Conservation (phyloP, 2,329 filamentous ascomycete species). For the Ophiocordyceps camponoti-leonardi region DNA sequence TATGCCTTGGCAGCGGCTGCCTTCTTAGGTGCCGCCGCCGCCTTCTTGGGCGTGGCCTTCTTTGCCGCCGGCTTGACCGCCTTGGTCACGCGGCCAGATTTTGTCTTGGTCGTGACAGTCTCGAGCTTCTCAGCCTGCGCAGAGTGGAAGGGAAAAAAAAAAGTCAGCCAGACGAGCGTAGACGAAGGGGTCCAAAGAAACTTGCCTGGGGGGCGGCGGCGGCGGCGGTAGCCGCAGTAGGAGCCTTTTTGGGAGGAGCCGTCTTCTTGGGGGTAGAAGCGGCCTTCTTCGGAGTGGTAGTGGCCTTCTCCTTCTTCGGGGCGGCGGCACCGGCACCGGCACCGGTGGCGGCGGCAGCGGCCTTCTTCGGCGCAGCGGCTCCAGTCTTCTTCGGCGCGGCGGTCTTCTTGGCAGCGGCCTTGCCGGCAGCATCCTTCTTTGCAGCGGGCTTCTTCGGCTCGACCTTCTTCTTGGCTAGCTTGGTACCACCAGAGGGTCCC, state of each 20-base stretch:
- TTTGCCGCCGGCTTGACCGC: slow-evolving; percentile 29
- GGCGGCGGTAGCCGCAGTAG: slow-evolving; percentile 8
- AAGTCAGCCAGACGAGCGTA: neutral
- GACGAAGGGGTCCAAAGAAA: neutral
- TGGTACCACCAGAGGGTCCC: slow-evolving; percentile 79
- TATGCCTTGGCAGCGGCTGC: slow-evolving; percentile 22
- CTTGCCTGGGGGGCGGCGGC: slow-evolving; percentile 9
- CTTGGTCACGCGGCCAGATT: slow-evolving; percentile 75
- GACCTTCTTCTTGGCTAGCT: slow-evolving; percentile 66
- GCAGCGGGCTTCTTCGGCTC: slow-evolving; percentile 20
- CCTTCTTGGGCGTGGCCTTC: slow-evolving; percentile 28
- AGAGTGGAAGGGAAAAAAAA: neutral
- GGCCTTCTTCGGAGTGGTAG: slow-evolving; percentile 9
- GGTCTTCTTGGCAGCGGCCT: slow-evolving; percentile 10
- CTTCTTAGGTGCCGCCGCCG: slow-evolving; percentile 23
- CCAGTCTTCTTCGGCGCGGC: slow-evolving; percentile 10
- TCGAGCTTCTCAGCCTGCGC: slow-evolving; percentile 41
- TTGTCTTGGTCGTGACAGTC: slow-evolving; percentile 61
- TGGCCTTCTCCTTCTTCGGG: slow-evolving; percentile 17
- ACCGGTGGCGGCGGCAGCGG: slow-evolving; percentile 12
- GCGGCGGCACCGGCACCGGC: slow-evolving; percentile 22
- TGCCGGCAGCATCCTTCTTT: slow-evolving; percentile 14
- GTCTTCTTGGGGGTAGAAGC: too few relatives aligned
- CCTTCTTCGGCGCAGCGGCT: slow-evolving; percentile 23
- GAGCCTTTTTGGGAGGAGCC: too few relatives aligned